Percentiles rank a stretch among this genome's conserved stretches.
Conservation (phyloP, 1,284 basidiomycete genomes). For the Puccinia horiana region DNA sequence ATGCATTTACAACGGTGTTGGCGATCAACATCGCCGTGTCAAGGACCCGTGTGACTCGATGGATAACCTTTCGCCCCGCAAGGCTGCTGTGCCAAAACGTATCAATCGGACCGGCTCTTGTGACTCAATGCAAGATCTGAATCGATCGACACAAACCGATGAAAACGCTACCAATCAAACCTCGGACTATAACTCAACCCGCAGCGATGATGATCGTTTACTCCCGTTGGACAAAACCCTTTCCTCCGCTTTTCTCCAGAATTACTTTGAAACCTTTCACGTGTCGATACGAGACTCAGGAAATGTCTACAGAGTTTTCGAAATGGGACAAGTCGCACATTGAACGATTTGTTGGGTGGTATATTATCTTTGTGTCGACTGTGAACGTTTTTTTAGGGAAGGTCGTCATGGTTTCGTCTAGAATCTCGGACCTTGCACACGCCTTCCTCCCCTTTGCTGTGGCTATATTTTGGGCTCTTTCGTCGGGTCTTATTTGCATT, state of each 20-base stretch:
- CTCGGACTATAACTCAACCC: background rate
- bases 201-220: background rate
- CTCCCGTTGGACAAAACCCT: background rate
- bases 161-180: background rate
- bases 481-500: background rate
- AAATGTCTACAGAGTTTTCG: slow-evolving; percentile 33
- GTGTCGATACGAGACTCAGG: slow-evolving; percentile 15
- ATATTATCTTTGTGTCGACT: background rate
- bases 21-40: background rate
- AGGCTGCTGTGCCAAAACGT: too few species aligned
- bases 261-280: slow-evolving; percentile 14
- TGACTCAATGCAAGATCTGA: slow-evolving; percentile 4
- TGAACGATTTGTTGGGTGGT: background rate
- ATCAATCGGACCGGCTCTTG: background rate
- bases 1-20: slow-evolving; percentile 65
- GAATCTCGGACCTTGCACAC: background rate
- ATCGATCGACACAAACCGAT: background rate
- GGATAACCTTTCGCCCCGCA: background rate
- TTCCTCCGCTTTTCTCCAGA: background rate
- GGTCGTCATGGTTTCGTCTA: background rate
- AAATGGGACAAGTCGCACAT: slow-evolving; percentile 16
- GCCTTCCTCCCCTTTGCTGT: background rate
- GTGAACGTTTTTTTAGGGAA: background rate
- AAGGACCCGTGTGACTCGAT: background rate
- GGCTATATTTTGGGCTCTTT: background rate